Conservation (phyloP, 2,329 filamentous ascomycete genomes). For the Allantophomopsis lycopodina region DNA sequence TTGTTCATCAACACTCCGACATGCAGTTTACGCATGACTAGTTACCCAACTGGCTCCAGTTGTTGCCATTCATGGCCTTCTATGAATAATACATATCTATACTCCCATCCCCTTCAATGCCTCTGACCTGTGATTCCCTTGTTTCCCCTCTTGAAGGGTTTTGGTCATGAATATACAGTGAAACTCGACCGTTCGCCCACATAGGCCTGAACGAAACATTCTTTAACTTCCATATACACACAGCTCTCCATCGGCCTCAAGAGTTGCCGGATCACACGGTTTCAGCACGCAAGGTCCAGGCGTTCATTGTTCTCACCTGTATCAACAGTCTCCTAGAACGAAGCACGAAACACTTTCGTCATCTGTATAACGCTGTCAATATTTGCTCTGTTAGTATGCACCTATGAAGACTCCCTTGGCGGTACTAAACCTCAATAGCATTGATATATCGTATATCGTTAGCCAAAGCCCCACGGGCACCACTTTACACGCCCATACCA, state of each 20-base stretch:
- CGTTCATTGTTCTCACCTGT: too few relatives aligned
- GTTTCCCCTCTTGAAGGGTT: neutral
- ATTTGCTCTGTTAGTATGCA: neutral
- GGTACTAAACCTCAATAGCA: neutral
- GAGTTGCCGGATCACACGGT: neutral
- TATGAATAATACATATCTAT: neutral
- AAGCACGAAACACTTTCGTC: too few relatives aligned
- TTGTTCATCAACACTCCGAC: too few relatives aligned
- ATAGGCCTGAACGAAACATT: neutral
- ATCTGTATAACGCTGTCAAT: too few relatives aligned
- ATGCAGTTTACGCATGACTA: too few relatives aligned
- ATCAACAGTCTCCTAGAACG: too few relatives aligned
- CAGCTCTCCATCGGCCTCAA: neutral
- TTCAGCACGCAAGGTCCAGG: neutral
- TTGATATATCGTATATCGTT: neutral
- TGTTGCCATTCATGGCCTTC: too few relatives aligned
- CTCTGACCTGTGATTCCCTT: neutral
- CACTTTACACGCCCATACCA: neutral
- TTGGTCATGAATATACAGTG: neutral
- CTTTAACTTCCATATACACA: neutral
- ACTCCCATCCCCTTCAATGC: neutral
- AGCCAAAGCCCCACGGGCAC: neutral
- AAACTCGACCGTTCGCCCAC: neutral
- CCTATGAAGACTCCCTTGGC: neutral
- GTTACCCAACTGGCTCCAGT: too few relatives aligned